phyloP scores from a whole-genome alignment of 331 rosid genomes.

The Phaseolus coccineus region DNA sequence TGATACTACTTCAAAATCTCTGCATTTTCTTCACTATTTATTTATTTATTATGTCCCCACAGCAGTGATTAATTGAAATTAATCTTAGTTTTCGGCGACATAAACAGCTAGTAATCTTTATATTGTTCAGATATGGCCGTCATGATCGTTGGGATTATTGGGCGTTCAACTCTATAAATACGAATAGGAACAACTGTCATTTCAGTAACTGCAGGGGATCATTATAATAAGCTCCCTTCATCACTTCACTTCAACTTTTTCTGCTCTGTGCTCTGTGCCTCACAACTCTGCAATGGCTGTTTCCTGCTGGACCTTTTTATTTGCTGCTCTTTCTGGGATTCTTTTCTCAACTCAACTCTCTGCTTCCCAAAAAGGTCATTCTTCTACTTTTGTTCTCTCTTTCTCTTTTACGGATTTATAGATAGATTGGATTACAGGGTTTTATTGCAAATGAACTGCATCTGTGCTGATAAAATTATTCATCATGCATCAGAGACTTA shows the following conservation, averaged over 20 bases:
- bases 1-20: background rate
- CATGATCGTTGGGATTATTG: conserved; percentile 41
- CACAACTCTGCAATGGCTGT: conserved; percentile 48
- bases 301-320: conserved; percentile 53
- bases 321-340: conserved; percentile 44
- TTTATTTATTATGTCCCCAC: background rate
- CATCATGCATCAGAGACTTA: background rate
- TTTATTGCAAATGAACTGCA: background rate
- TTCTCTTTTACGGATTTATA: background rate
- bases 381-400: background rate
- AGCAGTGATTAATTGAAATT: background rate
- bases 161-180: background rate
- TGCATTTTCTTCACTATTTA: conserved; percentile 37
- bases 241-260: background rate
- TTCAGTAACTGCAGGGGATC: background rate
- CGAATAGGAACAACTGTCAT: background rate
- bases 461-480: background rate
- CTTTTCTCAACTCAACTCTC: conserved; percentile 51
- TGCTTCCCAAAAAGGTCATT: conserved; percentile 55
- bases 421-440: background rate
- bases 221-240: background rate
- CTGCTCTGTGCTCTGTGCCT: too few relatives aligned
- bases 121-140: conserved; percentile 34
- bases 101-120: conserved; percentile 29
- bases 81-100: conserved; percentile 19